Base-by-base conservation (phyloP, 768 basidiomycete genomes). In the Podaxis sp. region DNA sequence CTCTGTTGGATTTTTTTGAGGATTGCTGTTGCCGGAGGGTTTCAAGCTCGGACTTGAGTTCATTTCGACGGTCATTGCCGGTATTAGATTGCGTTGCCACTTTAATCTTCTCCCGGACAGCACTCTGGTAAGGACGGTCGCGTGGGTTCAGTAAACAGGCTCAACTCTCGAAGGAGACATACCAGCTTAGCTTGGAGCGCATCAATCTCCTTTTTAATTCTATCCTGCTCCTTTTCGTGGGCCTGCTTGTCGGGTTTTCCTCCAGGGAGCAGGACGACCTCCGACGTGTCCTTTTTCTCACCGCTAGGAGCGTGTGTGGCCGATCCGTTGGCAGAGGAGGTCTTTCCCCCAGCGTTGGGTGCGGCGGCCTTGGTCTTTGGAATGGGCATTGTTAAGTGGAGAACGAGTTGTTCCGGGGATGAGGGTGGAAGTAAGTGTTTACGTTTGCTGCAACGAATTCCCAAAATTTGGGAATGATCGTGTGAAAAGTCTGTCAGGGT, bases 171-270 rank as follows among this genome's bases (percentile, higher is more conserved):
- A 22, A 36, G 19, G 24, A 52, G n/a, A 84, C 93, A 72, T 69
- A 94, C 96, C 64, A 95, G 76, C 74, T 93, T 90, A 22, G 75
- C 75, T 75, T 97, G 93, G 54, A 95, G 75, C 52, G 77, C 81
- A 64, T 96, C 95, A 69, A 98, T 96, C 70, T 95, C 90, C 26
- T 81, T 76, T 75, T 90, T 94, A 67, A 96, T 78, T 70, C 76
- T 85, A 58, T 90, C 87, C 76, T 96, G 93, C 77, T 98, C 95
- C 8, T 81, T 83, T 58, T 97, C 92, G 73, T 90, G 90, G n/a
- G 75, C 78, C 53, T 82, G 82, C 76, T 94, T 95, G 83, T 97
- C 95, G 36, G 96, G 96, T 72, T 81, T 92, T 49, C 84, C 87
- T 52, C 79, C 74, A 57, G 75, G 69, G 39, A 75, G 70, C 51